Evolutionary conservation across 345 rosid species (phyloP), one percentile per base, ranked within the genome.

Genomic region (Zanthoxylum bungeanum): DNA sequence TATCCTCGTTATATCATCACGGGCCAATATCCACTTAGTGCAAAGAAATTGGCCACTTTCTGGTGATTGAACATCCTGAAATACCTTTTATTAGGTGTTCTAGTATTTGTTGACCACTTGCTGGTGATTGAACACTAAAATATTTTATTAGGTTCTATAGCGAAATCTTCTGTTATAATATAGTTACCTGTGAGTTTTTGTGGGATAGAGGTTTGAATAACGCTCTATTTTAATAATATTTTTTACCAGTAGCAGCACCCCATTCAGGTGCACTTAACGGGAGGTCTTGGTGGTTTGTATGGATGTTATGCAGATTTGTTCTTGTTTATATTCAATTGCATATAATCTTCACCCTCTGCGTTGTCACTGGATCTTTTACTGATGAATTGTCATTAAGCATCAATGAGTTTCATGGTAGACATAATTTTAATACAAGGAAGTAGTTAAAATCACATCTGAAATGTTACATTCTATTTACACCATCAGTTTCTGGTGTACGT

Each of bases 311-410:
- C 9, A 62, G 16, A 37, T 61, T 37, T 40, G n/a, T 25, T 24
- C 49, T n/a, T 61, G 36, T 28, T 28, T n/a, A 30, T 58, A 5
- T 64, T 55, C 25, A 47, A 6, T 16, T 14, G 2, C 37, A 8
- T 17, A 42, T 46, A 27, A 4, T 44, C 47, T 64, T 27, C 49
- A 62, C 17, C 69, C 37, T 47, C 49, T 3, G 22, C 17, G 16
- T 28, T 17, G 25, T 65, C 56, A 46, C 49, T 28, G n/a, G 31
- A 34, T 64, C 60, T 59, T 74, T 22, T 68, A 57, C 47, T 37
- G 37, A 10, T 19, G 24, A 33, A 11, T 60, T 49, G 4, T n/a
- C 27, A 27, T 36, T 59, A 4, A n/a, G n/a, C n/a, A n/a, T n/a
- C n/a, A n/a, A n/a, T n/a, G n/a, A n/a, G n/a, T n/a, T n/a, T n/a